A percentile compares a stretch with the other conserved stretches of the same genome.
Evolutionary conservation across 2,329 filamentous ascomycete species (phyloP).

Genomic region (Ascomycota sp.): DNA sequence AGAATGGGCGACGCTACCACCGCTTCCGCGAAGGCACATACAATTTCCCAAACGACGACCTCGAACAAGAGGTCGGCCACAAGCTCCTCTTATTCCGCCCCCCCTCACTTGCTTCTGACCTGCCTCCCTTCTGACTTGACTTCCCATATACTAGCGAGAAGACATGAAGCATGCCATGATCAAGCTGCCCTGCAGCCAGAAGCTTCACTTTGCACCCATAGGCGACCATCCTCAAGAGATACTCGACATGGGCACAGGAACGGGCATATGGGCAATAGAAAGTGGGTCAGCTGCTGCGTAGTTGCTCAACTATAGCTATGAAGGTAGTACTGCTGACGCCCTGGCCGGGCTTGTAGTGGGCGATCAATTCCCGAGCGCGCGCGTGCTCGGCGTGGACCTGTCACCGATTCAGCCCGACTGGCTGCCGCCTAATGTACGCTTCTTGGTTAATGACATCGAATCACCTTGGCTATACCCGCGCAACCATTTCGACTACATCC

Average conservation of each 20-base stretch:
- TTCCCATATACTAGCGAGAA: constrained; percentile 13
- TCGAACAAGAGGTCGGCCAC: constrained; percentile 26
- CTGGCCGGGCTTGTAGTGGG: constrained; percentile 18
- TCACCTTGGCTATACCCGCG: constrained; percentile 31
- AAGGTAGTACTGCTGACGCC: background rate
- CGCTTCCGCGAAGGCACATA: constrained; percentile 32
- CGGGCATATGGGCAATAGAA: constrained; percentile 39
- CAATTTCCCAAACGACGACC: constrained; percentile 38
- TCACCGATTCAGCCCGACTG: constrained; percentile 28
- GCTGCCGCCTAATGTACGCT: constrained; percentile 34
- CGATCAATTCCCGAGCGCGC: constrained; percentile 20
- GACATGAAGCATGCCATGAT: constrained; percentile 36
- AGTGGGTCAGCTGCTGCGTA: constrained; percentile 14
- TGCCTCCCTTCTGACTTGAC: background rate
- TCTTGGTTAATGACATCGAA: constrained; percentile 37
- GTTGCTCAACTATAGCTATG: too few species aligned
- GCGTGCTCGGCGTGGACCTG: constrained; percentile 23
- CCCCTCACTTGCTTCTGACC: background rate
- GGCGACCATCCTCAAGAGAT: constrained; percentile 24
- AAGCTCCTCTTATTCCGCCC: background rate
- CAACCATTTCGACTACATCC: constrained; percentile 39
- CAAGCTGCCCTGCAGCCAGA: constrained; percentile 23
- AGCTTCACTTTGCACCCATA: constrained; percentile 31
- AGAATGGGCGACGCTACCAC: constrained; percentile 40
- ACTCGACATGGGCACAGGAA: constrained; percentile 38